phyloP scores from a whole-genome alignment of 169 alveolate species.

The Plasmodium blacklocki region DNA sequence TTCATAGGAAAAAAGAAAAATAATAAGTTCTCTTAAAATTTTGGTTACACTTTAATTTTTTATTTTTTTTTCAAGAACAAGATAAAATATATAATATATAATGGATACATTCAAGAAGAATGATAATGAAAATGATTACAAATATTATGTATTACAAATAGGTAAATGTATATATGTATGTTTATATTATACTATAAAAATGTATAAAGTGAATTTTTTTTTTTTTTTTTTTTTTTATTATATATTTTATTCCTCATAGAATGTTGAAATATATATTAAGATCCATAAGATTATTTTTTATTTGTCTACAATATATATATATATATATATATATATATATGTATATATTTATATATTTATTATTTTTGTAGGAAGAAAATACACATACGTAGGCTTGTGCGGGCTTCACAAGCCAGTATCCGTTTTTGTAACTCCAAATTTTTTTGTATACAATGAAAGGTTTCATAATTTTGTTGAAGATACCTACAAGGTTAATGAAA shows the following conservation, averaged over 20 bases:
- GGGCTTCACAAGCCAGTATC: slow-evolving; percentile 53
- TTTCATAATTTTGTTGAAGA: slow-evolving; percentile 38
- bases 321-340: not conserved
- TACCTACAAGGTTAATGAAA: slow-evolving; percentile 17
- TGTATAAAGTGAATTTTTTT: not conserved
- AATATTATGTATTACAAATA: slow-evolving; percentile 54
- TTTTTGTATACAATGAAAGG: slow-evolving; percentile 58
- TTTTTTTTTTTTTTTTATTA: not conserved
- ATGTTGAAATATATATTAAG: not conserved
- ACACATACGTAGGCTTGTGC: slow-evolving; percentile 59
- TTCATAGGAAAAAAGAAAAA: no score
- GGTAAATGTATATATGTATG: slow-evolving; percentile 10
- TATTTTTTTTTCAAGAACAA: no score
- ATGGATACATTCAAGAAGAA: slow-evolving; percentile 6
- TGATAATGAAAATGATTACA: slow-evolving; percentile 71
- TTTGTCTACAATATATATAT: not conserved
- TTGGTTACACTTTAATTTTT: no score
- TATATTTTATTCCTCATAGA: not conserved
- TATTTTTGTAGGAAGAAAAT: slow-evolving; percentile 57
- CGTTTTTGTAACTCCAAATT: slow-evolving; percentile 31
- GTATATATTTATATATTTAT: not conserved
- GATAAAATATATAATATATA: no score
- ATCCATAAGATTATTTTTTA: not conserved
- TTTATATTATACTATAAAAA: not conserved
- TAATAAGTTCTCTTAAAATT: no score